These are phyloP conservation scores for Diospyros kaki DNA, from an alignment of 148 eudicot genomes.

Conservation along the genomic window DNA sequence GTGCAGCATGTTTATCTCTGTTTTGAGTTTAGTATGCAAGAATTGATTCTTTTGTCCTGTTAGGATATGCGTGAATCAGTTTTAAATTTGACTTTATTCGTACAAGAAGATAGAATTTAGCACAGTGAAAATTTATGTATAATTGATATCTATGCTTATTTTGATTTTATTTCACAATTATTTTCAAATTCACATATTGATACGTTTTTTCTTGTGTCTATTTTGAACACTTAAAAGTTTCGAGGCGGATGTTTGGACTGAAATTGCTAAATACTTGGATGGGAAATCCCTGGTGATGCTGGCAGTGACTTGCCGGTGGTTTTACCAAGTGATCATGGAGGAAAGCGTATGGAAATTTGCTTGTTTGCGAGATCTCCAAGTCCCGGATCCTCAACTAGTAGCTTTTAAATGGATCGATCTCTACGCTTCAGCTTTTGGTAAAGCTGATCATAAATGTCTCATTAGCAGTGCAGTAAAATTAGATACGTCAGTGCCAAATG, in stretches of 20 bases:
- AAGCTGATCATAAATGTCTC: conserved; percentile 2
- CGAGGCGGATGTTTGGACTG: conserved; percentile 85
- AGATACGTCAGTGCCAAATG: neutral
- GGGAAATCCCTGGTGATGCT: conserved; percentile 77
- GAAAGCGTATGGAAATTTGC: conserved; percentile 85
- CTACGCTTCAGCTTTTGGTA: conserved; percentile 77
- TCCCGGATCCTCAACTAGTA: conserved; percentile 66
- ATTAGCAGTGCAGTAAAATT: neutral
- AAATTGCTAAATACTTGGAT: conserved; percentile 79
- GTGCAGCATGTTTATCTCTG: too few species aligned
- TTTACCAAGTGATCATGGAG: conserved; percentile 54
- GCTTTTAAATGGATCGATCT: conserved; percentile 67
- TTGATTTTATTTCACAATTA: neutral
- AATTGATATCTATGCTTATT: neutral
- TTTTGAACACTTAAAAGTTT: conserved; percentile 34
- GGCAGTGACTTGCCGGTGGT: conserved; percentile 78
- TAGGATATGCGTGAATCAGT: too few species aligned
- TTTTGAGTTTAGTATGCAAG: too few species aligned
- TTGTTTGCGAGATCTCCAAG: conserved; percentile 74
- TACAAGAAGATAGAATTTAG: neutral
- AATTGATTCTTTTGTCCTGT: too few species aligned
- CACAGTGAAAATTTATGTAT: neutral
- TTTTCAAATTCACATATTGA: neutral
- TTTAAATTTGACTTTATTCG: neutral
- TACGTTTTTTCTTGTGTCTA: neutral